Evolutionary conservation across 108 stramenopile genomes (phyloP), one percentile per base, ranked within the genome.

Genomic region (Discostella pseudostelligera): DNA sequence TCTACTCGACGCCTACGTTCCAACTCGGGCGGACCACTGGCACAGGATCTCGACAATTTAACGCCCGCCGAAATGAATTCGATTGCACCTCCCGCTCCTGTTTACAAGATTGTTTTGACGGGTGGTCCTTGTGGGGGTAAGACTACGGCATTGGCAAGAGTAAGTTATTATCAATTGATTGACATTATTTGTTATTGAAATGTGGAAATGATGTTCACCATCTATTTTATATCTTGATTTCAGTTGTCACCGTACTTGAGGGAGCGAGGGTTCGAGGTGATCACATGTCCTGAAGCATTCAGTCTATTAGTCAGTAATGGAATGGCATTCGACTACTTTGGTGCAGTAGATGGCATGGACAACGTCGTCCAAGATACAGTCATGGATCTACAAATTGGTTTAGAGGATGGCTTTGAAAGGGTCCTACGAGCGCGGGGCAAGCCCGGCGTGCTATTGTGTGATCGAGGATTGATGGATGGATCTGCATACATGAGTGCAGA

Each of bases 111-210:
- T 61, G 90, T 90, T 20, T 73, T 96, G 55, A 96, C 97, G 14
- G 97, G 97, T 8, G 97, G 97, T 10, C 97, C 97, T n/a, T 98
- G 97, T 64, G 96, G 93, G 28, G 97, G 97, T 2, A 97, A 98
- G 68, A 97, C 97, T 0, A 98, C 96, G 13, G 89, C 93, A 7
- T 62, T 97, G 59, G 88, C 87, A 6, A 68, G 86, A 9, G 35
- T 96, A 12, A 78, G 78, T n/a, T 84, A 65, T 62, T 84, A 62
- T 62, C 10, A n/a, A n/a, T n/a, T n/a, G n/a, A n/a, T n/a, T n/a
- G n/a, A n/a, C n/a, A n/a, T n/a, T n/a, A n/a, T n/a, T n/a, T n/a
- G n/a, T n/a, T n/a, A n/a, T n/a, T n/a, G n/a, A n/a, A n/a, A n/a
- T n/a, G n/a, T n/a, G n/a, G n/a, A n/a, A n/a, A n/a, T n/a, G n/a